Evolutionary conservation across 225 moss, liverwort and hornwort genomes (phyloP), one percentile per base, ranked within the genome.

Genomic region (Pseudisothecium myosuroides): DNA sequence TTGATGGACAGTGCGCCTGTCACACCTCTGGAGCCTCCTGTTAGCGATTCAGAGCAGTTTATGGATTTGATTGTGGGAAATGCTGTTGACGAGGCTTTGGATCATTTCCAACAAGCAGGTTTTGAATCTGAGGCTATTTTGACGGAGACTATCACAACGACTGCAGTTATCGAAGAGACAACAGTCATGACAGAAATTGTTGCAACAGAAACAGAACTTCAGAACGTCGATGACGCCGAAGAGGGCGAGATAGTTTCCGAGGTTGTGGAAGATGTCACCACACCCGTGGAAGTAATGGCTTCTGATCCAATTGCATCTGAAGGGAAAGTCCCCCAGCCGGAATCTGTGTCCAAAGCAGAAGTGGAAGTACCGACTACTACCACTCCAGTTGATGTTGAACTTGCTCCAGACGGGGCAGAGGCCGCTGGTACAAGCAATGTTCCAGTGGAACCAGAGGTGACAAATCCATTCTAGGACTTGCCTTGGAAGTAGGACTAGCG

Each of bases 211-310:
- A 80, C 86, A 78, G 92, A 91, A 67, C 82, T 71, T 37, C 90
- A 91, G 83, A 88, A 84, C 67, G 52, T 81, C 28, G 94, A 96
- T 64, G 93, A 95, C 47, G 90, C 92, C 34, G 98, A 98, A 92
- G 98, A 98, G 89, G 98, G 98, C 7, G 98, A 98, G 93, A 97
- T 98, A 76, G 88, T 93, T 54, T 72, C 87, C 61, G 94, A 96
- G 89, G 91, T 88, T 63, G 90, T 69, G 88, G 92, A 92, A 87
- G 88, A 83, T 77, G 94, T 96, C 88, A 66, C 78, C 45, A 68
- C 82, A 54, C 81, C 90, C 41, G 55, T 80, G 62, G 96, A 96
- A 86, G 77, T 89, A 49, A 24, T 69, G 50, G 41, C 72, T 82
- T 88, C 91, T 67, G 90, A 89, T 41, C 76, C 85, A 41, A 85